phyloP scores from a whole-genome alignment of 1,284 basidiomycete species.

The Golubevia sp. region DNA sequence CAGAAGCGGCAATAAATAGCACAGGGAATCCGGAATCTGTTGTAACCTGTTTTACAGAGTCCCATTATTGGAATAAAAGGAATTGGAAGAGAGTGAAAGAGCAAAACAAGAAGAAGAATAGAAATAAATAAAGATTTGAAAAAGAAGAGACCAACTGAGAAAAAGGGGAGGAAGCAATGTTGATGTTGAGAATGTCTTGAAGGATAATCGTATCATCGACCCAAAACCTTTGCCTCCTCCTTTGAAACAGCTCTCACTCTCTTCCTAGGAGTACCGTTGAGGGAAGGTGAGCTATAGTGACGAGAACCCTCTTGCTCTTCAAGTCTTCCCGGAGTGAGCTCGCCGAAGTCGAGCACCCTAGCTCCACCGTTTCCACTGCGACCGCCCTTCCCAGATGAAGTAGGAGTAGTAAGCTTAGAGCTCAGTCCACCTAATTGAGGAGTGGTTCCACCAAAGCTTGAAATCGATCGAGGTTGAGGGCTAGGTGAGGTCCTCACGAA shows the following conservation, averaged over 20 bases:
- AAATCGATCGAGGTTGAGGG: conserved; percentile 22
- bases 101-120: no score
- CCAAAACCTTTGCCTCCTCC: not conserved
- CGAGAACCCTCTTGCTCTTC: no score
- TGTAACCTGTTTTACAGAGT: no score
- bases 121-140: no score
- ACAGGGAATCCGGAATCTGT: no score
- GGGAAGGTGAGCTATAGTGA: not conserved
- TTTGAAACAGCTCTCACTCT: not conserved
- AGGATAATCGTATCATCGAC: no score
- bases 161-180: no score
- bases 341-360: not conserved
- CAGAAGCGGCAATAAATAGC: no score
- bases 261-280: not conserved
- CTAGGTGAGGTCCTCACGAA: conserved; percentile 35
- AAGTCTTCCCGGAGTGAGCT: not conserved
- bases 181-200: no score
- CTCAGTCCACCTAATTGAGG: not conserved
- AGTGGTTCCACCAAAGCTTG: conserved; percentile 2
- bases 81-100: no score
- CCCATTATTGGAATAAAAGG: no score
- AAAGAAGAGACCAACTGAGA: no score
- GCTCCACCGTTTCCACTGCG: not conserved
- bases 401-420: not conserved
- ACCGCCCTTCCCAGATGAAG: not conserved